Evolutionary conservation across 2,329 filamentous ascomycete genomes (phyloP).

Genomic region (Chrysosporium queenslandicum): DNA sequence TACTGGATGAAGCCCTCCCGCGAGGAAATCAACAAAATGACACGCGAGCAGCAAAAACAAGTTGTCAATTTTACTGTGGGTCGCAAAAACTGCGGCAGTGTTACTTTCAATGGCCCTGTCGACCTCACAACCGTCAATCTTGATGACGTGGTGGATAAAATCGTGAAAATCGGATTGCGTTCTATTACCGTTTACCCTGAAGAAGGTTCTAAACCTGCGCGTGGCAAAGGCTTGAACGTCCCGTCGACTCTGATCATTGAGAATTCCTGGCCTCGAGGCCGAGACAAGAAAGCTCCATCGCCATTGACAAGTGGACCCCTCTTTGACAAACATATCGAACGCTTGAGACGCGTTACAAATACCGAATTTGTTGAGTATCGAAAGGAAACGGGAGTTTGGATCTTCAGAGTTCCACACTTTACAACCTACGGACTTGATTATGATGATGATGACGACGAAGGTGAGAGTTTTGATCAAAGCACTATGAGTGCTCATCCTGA

Average conservation of each 20-base stretch:
- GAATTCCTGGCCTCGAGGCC: slow-evolving; percentile 80
- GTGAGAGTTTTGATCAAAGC: slow-evolving; percentile 41
- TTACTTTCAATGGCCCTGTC: slow-evolving; percentile 71
- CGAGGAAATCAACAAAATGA: slow-evolving; percentile 68
- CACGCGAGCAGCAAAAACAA: slow-evolving; percentile 63
- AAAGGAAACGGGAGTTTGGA: slow-evolving; percentile 71
- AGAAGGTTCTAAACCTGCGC: slow-evolving; percentile 64
- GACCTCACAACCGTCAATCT: slow-evolving; percentile 72
- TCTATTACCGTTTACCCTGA: slow-evolving; percentile 80
- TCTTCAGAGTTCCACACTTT: slow-evolving; percentile 89
- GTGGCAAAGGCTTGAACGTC: slow-evolving; percentile 84
- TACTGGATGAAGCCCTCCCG: slow-evolving; percentile 80
- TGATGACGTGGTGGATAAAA: slow-evolving; percentile 65
- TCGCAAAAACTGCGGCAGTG: slow-evolving; percentile 66
- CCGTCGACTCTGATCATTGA: slow-evolving; percentile 78
- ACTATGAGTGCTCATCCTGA: slow-evolving; percentile 44
- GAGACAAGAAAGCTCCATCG: slow-evolving; percentile 47
- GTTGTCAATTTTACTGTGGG: slow-evolving; percentile 71
- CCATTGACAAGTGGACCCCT: slow-evolving; percentile 53
- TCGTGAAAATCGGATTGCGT: slow-evolving; percentile 67
- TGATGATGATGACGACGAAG: slow-evolving; percentile 59
- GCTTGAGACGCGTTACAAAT: slow-evolving; percentile 65
- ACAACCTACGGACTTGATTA: slow-evolving; percentile 88
- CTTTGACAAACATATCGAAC: slow-evolving; percentile 71
- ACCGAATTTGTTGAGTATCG: slow-evolving; percentile 79